Conservation (phyloP, 805 yeast species). For the Ogataea trehaloabstinens region DNA sequence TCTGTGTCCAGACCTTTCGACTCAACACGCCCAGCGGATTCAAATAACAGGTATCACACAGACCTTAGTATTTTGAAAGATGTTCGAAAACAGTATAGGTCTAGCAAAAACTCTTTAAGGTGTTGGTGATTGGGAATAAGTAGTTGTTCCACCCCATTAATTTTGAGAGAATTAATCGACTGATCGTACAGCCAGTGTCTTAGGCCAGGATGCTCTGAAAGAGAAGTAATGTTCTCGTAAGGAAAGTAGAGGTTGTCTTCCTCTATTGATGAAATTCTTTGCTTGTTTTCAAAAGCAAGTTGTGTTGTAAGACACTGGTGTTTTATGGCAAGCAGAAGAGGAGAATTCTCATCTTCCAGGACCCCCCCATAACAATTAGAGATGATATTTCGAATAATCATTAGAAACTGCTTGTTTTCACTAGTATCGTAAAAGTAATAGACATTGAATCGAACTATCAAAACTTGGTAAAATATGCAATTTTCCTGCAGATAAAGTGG, state of each 20-base stretch:
- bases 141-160: slow-evolving; percentile 8
- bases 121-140: slow-evolving; percentile 11
- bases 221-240: slow-evolving; percentile 9
- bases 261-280: slow-evolving; percentile 6
- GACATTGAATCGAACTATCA: slow-evolving; percentile 21
- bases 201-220: slow-evolving; percentile 10
- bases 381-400: slow-evolving; percentile 10
- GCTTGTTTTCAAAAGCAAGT: slow-evolving; percentile 6
- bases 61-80: slow-evolving; percentile 6
- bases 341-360: slow-evolving; percentile 11
- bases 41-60: no score
- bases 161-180: slow-evolving; percentile 9
- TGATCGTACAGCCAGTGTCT: slow-evolving; percentile 19
- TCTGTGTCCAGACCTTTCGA: no score
- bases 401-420: slow-evolving; percentile 23
- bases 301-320: slow-evolving; percentile 10
- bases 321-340: slow-evolving; percentile 11
- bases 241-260: slow-evolving; percentile 13
- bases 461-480: slow-evolving; percentile 14
- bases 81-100: slow-evolving; percentile 15
- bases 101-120: slow-evolving; percentile 11
- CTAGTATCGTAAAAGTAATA: slow-evolving; percentile 17
- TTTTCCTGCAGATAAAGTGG: slow-evolving; percentile 6
- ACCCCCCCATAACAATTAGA: slow-evolving; percentile 9
- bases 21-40: no score